Conservation (phyloP, 352 stramenopile genomes). For the Phytopythium sindhum region DNA sequence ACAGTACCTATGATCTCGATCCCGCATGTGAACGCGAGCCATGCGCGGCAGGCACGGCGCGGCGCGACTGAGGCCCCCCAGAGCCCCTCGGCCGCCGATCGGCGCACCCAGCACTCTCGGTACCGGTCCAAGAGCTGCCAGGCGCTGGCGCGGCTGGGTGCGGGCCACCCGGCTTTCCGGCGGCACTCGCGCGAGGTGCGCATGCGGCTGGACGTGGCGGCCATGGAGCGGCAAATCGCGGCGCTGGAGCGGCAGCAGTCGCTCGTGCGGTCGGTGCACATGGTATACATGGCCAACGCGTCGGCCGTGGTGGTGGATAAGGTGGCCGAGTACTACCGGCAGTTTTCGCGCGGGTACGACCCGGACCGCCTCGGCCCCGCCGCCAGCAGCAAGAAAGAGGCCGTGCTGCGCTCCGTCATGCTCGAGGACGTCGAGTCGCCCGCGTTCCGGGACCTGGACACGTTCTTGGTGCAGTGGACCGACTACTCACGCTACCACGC, state of each 20-base stretch:
- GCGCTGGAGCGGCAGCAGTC: constrained; percentile 42
- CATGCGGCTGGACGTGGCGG: constrained; percentile 23
- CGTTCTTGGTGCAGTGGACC: constrained; percentile 52
- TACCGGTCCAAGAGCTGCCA: constrained; percentile 44
- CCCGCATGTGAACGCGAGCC: constrained; percentile 3
- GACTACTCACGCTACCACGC: constrained; percentile 65
- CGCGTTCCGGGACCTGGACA: constrained; percentile 42
- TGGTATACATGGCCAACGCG: constrained; percentile 42
- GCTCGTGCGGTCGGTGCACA: constrained; percentile 39
- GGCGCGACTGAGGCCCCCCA: neutral
- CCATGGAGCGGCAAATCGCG: constrained; percentile 35
- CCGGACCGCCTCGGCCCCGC: constrained; percentile 12
- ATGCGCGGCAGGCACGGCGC: constrained; percentile 4
- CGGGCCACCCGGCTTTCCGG: constrained; percentile 28
- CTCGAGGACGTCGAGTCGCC: constrained; percentile 47
- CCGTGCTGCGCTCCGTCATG: constrained; percentile 43
- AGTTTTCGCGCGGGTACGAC: constrained; percentile 45
- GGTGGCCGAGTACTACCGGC: constrained; percentile 43
- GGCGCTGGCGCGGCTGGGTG: constrained; percentile 28
- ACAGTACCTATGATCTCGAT: constrained; percentile 13
- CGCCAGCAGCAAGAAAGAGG: constrained; percentile 23
- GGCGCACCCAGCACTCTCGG: constrained; percentile 8
- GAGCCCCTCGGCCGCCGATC: neutral
- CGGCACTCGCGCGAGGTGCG: constrained; percentile 26
- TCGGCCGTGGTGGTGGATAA: constrained; percentile 34